Base-by-base conservation (phyloP, 306 rosid species). In the Cucumis hystrix region DNA sequence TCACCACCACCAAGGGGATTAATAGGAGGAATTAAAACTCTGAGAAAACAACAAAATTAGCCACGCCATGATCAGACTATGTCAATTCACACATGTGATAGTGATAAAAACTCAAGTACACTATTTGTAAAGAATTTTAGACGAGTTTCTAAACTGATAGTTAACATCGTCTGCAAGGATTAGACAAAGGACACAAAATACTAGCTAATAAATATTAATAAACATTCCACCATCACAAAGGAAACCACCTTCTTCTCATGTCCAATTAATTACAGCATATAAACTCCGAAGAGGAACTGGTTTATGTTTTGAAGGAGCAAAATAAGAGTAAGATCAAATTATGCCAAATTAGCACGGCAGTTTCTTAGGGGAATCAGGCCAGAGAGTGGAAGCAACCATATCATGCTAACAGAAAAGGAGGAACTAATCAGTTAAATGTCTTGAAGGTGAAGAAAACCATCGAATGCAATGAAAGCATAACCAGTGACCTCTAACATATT, bases 1-100 rank as follows among this genome's bases (percentile, higher is more conserved):
- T 91, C 93, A 72, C 89, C 82, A 78, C 83, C 83, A 51, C 94
- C 94, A 77, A 59, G 2, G 40, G 90, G 84, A 83, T 58, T 9
- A 52, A 83, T 71, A 59, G 97, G 88, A 66, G 94, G 98, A 82
- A 54, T 47, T 59, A 78, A 21, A 66, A 86, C 35, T 81, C 96
- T 93, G 77, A 73, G 81, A 74, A 79, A 69, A 78, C n/a, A 51
- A 62, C n/a, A 30, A 78, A 79, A 58, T 69, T 43, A 59, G 57
- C 68, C n/a, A 65, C 15, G 49, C 68, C n/a, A 65, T 10, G 49
- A 63, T 55, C 74, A 81, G 74, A 71, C 35, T 74, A 81, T 33
- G 65, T 2, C 45, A 60, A 62, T 18, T 63, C 6, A 52, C 43
- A 63, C 43, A 57, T 49, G 55, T 35, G 39, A 65, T 63, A 17